phyloP scores from a whole-genome alignment of 192 early-diverging fungal genomes.

The Backusella westeae region DNA sequence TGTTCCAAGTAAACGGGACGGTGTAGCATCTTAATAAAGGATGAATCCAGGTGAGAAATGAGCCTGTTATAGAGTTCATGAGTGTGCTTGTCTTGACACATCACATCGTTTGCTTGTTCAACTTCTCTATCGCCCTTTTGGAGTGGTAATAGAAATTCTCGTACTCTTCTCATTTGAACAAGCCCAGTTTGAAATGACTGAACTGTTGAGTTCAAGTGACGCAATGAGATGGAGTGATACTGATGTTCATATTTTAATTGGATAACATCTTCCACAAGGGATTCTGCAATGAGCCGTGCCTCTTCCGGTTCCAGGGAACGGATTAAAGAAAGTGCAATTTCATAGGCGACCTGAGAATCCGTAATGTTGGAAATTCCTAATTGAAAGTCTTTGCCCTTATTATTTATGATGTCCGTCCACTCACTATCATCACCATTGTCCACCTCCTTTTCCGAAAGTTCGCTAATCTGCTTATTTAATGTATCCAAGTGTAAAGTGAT shows the following conservation, averaged over 20 bases:
- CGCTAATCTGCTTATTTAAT: background rate
- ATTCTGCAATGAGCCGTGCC: background rate
- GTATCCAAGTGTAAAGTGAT: conserved; percentile 17
- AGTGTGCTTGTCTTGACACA: background rate
- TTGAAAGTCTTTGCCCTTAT: background rate
- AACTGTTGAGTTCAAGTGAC: background rate
- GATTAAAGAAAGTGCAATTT: conserved; percentile 10
- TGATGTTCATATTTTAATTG: background rate
- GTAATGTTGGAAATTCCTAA: background rate
- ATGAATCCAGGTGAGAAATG: background rate
- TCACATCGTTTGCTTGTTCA: background rate
- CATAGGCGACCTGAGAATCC: conserved; percentile 14
- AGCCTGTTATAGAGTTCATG: background rate
- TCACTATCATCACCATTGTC: background rate
- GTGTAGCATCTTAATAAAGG: background rate
- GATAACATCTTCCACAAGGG: conserved; percentile 1
- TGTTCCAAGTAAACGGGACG: conserved; percentile 1
- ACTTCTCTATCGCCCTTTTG: background rate
- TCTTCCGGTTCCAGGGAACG: conserved; percentile 14
- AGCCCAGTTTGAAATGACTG: background rate
- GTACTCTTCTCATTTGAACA: conserved; percentile 13
- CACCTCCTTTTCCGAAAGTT: background rate
- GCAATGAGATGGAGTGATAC: background rate
- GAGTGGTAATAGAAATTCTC: background rate
- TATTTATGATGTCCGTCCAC: conserved; percentile 12